Percentiles rank a stretch among this genome's conserved stretches.
These are phyloP conservation scores for Fragilaria radians DNA, from an alignment of 108 stramenopile species.

Conservation along the genomic window DNA sequence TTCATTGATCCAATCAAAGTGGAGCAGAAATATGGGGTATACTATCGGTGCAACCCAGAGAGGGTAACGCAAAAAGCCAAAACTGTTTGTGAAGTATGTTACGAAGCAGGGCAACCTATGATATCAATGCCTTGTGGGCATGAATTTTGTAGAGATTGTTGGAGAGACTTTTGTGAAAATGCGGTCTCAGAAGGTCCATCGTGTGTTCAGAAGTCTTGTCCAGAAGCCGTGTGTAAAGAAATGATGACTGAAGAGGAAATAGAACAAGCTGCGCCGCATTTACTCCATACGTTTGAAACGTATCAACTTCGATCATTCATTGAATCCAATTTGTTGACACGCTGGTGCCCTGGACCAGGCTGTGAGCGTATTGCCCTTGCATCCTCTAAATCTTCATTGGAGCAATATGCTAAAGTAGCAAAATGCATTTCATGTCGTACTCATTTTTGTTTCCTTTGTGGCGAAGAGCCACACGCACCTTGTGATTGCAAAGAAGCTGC, in stretches of 20 bases:
- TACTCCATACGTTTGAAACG: constrained; percentile 53
- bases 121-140: constrained; percentile 92
- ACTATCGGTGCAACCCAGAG: constrained; percentile 24
- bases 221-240: constrained; percentile 84
- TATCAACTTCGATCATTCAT: constrained; percentile 92
- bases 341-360: constrained; percentile 96
- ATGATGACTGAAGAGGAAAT: constrained; percentile 82
- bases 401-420: constrained; percentile 47
- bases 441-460: constrained; percentile 86
- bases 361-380: constrained; percentile 91
- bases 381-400: constrained; percentile 43
- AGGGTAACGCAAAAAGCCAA: constrained; percentile 1
- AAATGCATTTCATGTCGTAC: constrained; percentile 63
- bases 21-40: constrained; percentile 67
- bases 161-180: constrained; percentile 81
- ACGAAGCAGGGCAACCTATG: constrained; percentile 65
- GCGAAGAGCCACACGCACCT: constrained; percentile 95
- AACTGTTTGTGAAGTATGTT: constrained; percentile 76
- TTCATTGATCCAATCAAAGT: constrained; percentile 60
- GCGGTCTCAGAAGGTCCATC: constrained; percentile 79
- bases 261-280: constrained; percentile 34
- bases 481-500: constrained; percentile 66
- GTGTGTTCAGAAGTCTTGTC: constrained; percentile 83
- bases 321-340: constrained; percentile 84
- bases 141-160: constrained; percentile 92